Conservation (phyloP, 1,284 basidiomycete genomes). For the Puccinia polysora region DNA sequence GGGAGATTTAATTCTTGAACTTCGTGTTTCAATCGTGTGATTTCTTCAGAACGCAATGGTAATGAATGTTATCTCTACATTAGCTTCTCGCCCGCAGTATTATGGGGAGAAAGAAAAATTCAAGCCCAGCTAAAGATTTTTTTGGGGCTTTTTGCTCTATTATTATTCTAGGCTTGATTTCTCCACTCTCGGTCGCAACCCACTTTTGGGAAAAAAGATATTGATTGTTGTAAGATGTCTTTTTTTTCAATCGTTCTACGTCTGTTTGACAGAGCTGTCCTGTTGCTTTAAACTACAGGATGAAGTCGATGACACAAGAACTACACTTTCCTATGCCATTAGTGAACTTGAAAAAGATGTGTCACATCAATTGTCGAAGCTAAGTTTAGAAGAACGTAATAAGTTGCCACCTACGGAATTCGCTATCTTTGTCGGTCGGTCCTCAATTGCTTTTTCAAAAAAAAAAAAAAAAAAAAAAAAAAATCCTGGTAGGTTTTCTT, state of each 20-base stretch:
- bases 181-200: slow-evolving; percentile 57
- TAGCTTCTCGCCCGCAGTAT: neutral
- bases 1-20: neutral
- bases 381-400: slow-evolving; percentile 58
- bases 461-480: too few species aligned
- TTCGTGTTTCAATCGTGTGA: neutral
- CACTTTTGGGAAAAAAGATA: slow-evolving; percentile 71
- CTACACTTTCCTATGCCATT: slow-evolving; percentile 69
- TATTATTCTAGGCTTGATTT: slow-evolving; percentile 33
- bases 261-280: neutral
- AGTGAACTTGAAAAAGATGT: slow-evolving; percentile 81
- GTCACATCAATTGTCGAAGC: slow-evolving; percentile 54
- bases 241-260: neutral
- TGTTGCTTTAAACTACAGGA: slow-evolving; percentile 59
- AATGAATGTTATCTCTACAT: neutral
- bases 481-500: neutral
- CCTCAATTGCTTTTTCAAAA: neutral
- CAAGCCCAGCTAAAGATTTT: neutral
- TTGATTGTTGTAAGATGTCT: slow-evolving; percentile 69
- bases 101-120: neutral
- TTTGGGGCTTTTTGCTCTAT: neutral
- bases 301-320: slow-evolving; percentile 88
- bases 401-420: slow-evolving; percentile 62
- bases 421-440: slow-evolving; percentile 68
- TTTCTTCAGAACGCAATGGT: neutral